Evolutionary conservation across 2,329 filamentous ascomycete genomes (phyloP), one percentile per base, ranked within the genome.

Genomic region (Pyrenophora graminea): DNA sequence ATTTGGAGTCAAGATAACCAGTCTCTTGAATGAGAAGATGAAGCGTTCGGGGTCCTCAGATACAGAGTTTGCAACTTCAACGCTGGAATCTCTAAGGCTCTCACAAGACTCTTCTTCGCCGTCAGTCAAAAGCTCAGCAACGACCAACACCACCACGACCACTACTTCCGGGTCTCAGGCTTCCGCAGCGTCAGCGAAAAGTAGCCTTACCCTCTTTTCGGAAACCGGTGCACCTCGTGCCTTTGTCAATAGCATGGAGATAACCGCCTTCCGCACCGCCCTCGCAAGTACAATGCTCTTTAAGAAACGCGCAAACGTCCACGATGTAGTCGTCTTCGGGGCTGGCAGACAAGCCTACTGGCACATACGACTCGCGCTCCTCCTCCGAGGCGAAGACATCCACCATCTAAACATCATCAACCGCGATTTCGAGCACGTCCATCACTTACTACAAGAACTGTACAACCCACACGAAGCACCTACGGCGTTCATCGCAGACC

Each of bases 331-430:
- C 12, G 87, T 96, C 45, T 97, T 97, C 70, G 93, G 93, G 19
- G 87, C 88, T 30, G 93, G 93, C 39, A 85, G 88, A 62, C 92
- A 97, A 76, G 93, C 93, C 10, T 96, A 93, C 77, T 97, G 92
- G 92, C 93, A 97, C 70, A 85, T 96, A 37, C 87, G 91, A 1
- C 82, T 97, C 4, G 87, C 92, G 0, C 80, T 97, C 9, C 80
- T 93, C 57, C 80, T 94, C 42, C 87, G 82, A 1, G 79, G 80
- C 0, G 66, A 76, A 39, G 89, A 90, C 17, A 87, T 96, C 62
- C 86, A 87, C 63, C 84, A 88, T 51, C 82, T 97, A 40, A 87
- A 93, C 74, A 87, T 97, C 64, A 86, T 96, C 69, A 95, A 92
- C 66, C 86, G 89, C 30, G 79, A 80, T 45, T 90, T 89, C 46